Percentiles rank a stretch among this genome's conserved stretches.
phyloP scores from a whole-genome alignment of 257 asterid genomes.

The Galeopsis tetrahit region DNA sequence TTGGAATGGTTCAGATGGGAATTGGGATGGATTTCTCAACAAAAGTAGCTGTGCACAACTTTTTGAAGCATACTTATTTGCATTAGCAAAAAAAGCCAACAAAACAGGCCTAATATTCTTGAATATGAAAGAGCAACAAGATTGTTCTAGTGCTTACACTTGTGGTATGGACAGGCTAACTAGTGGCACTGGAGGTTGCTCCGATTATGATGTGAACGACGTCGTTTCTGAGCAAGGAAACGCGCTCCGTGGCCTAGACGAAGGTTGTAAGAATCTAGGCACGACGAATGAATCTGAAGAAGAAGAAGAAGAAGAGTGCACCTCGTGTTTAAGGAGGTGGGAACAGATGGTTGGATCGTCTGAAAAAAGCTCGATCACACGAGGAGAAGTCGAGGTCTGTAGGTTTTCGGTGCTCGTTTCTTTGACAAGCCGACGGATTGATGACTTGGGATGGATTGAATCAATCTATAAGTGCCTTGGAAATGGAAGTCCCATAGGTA shows the following conservation, averaged over 20 bases:
- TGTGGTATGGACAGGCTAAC: conserved; percentile 69
- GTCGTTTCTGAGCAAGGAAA: conserved; percentile 44
- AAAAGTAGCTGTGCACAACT: conserved; percentile 41
- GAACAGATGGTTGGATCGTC: conserved; percentile 33
- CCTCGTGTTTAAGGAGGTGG: conserved; percentile 54
- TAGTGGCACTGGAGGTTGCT: conserved; percentile 66
- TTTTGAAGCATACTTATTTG: conserved; percentile 48
- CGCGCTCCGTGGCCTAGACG: conserved; percentile 38
- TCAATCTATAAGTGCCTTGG: conserved; percentile 58
- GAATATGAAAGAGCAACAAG: conserved; percentile 44
- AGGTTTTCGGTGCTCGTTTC: conserved; percentile 55
- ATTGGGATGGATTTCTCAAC: conserved; percentile 61
- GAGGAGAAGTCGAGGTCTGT: conserved; percentile 46
- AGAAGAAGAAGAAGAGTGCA: conserved; percentile 39
- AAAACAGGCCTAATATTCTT: conserved; percentile 52
- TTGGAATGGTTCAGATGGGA: conserved; percentile 37
- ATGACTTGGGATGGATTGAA: conserved; percentile 54
- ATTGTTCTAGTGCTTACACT: conserved; percentile 35
- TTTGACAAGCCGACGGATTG: conserved; percentile 51
- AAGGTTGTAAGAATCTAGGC: conserved; percentile 50
- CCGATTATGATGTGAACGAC: conserved; percentile 52
- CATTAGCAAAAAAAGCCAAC: conserved; percentile 49
- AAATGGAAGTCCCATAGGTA: conserved; percentile 51
- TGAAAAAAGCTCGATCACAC: conserved; percentile 11
- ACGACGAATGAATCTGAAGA: conserved; percentile 32